Conservation (phyloP, 2,329 filamentous ascomycete species). For the Colletotrichum tanaceti region DNA sequence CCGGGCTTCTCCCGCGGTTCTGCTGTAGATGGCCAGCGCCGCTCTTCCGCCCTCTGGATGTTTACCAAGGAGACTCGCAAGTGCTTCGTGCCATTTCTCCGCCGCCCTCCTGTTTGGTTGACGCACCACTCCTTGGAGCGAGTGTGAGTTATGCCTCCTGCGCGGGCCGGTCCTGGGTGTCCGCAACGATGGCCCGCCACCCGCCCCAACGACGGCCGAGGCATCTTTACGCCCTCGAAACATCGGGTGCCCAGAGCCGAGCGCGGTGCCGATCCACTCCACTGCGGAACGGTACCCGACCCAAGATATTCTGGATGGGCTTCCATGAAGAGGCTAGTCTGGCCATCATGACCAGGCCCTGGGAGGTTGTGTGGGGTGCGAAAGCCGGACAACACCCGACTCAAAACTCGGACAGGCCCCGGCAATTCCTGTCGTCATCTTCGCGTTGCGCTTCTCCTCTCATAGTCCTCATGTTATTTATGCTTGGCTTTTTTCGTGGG, state of each 20-base stretch:
- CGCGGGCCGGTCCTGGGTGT: background rate
- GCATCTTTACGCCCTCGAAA: constrained; percentile 31
- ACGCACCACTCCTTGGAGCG: background rate
- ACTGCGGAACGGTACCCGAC: constrained; percentile 33
- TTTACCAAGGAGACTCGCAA: constrained; percentile 5
- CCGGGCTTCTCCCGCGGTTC: background rate
- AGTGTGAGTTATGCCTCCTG: no score
- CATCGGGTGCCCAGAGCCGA: constrained; percentile 35
- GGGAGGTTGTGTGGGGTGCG: constrained; percentile 17
- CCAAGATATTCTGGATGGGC: constrained; percentile 10
- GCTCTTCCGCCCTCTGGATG: constrained; percentile 15
- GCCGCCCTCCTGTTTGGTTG: background rate
- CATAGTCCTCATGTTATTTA: constrained; percentile 10
- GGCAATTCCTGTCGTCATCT: constrained; percentile 34
- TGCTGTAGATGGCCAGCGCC: constrained; percentile 17
- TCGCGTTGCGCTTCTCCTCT: constrained; percentile 7
- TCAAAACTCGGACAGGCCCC: constrained; percentile 30
- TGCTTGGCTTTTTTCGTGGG: constrained; percentile 16
- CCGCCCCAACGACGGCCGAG: constrained; percentile 20
- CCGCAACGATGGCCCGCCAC: constrained; percentile 1
- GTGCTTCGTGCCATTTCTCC: constrained; percentile 19
- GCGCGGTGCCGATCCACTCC: constrained; percentile 39
- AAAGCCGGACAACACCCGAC: constrained; percentile 29
- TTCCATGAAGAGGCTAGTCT: constrained; percentile 19
- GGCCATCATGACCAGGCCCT: constrained; percentile 33